Base-by-base conservation (phyloP, 2,329 filamentous ascomycete species). In the Pseudocercospora macadamiae region DNA sequence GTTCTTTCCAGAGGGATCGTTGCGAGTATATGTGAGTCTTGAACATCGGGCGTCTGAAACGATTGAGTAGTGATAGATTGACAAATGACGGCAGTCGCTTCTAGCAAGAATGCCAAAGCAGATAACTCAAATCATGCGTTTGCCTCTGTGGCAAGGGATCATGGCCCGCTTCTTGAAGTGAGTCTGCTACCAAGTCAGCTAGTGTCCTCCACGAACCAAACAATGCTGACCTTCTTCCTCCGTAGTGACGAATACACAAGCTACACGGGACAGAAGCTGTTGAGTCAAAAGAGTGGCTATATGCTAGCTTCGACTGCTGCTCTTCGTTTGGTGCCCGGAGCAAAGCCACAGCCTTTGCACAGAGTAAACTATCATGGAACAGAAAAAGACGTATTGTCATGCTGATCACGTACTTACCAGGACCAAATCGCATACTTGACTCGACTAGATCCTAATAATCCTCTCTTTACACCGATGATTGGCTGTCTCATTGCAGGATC, bases 1-100 rank as follows among this genome's bases (percentile, higher is more conserved):
- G 28, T 52, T 52, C 32, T 52, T 39, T 30, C 49, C 49, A 18
- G 49, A 52, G 21, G 49, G 49, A 12, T 52, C 49, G 3, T 30
- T 34, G 10, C 28, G 49, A 1, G 49, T 52, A n/a, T 52, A 37
- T 30, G 36, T 39, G 7, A 39, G 36, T 39, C 8, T 39, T 39
- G 34, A 19, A 18, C 4, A 9, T 2, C 7, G 6, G 6, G 19
- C 19, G 9, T n/a, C 3, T 3, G 36, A 9, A 19, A 4, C 3
- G n/a, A 39, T 8, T 6, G n/a, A 39, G 5, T 8, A 18, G 16
- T 37, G 34, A 37, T 16, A 2, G n/a, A 14, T 6, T 37, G 14
- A 16, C n/a, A 18, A n/a, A n/a, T n/a, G n/a, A n/a, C n/a, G n/a
- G 34, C 34, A 37, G 34, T 37, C 49, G 9, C 30, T 52, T n/a